These are phyloP conservation scores for Hygrocybe punicea DNA, from an alignment of 768 basidiomycete species.

Conservation along the genomic window DNA sequence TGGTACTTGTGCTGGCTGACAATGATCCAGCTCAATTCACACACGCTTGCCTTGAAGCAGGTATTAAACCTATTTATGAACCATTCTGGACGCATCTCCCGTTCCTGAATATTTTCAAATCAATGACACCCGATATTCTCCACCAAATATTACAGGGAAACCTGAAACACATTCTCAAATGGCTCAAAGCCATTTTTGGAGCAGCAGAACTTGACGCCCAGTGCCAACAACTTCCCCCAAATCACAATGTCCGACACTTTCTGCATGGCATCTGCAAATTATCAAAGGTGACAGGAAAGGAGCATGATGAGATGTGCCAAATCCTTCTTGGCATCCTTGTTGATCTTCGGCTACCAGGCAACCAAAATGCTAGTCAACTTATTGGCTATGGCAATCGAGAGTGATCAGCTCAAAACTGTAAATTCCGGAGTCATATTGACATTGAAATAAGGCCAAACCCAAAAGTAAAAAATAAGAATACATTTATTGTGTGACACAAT, in stretches of 20 bases:
- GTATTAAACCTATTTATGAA: slow-evolving; percentile 25
- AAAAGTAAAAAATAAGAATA: too few species aligned
- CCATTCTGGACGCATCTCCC: slow-evolving; percentile 46
- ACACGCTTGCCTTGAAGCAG: slow-evolving; percentile 13
- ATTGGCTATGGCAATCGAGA: slow-evolving; percentile 17
- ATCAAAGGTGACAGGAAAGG: slow-evolving; percentile 38
- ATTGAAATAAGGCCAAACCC: too few species aligned
- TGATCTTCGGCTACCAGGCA: slow-evolving; percentile 11
- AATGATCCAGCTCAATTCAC: slow-evolving; percentile 14
- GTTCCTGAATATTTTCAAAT: slow-evolving; percentile 37
- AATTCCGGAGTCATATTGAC: too few species aligned
- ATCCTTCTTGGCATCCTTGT: slow-evolving; percentile 25
- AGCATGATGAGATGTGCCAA: slow-evolving; percentile 33
- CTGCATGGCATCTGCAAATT: slow-evolving; percentile 36
- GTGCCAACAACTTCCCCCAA: slow-evolving; percentile 29
- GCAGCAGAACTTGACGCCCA: slow-evolving; percentile 38
- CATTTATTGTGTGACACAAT: too few species aligned
- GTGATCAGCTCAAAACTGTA: too few species aligned
- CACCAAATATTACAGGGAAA: slow-evolving; percentile 50
- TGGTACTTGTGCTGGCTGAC: slow-evolving; percentile 12
- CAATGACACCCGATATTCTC: slow-evolving; percentile 46
- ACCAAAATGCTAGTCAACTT: slow-evolving; percentile 3
- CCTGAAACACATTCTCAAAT: slow-evolving; percentile 41
- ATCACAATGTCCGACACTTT: slow-evolving; percentile 34
- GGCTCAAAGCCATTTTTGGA: slow-evolving; percentile 27